Evolutionary conservation across 352 stramenopile species (phyloP).

Genomic region (Saprolegnia diclina): DNA sequence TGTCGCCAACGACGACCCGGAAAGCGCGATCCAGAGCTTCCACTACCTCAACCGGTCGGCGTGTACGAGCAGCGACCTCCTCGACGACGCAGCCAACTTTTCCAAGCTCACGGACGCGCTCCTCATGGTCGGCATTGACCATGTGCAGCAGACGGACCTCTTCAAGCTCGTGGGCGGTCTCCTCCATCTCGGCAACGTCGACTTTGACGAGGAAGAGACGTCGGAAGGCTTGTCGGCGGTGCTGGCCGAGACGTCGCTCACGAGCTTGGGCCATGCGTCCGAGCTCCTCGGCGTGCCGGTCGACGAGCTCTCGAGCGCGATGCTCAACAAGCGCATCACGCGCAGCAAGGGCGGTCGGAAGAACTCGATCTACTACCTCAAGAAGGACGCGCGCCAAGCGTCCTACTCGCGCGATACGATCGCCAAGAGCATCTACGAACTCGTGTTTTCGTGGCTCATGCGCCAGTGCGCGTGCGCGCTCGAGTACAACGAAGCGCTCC

Average conservation of each 20-base stretch:
- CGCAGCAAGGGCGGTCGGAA: constrained; percentile 46
- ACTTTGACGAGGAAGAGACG: constrained; percentile 31
- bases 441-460: constrained; percentile 87
- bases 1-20: constrained; percentile 11
- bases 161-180: constrained; percentile 33
- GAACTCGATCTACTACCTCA: constrained; percentile 44
- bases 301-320: constrained; percentile 61
- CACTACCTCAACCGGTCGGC: constrained; percentile 59
- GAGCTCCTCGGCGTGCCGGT: constrained; percentile 61
- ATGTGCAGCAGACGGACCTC: constrained; percentile 29
- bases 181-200: constrained; percentile 38
- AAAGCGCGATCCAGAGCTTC: constrained; percentile 14
- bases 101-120: constrained; percentile 33
- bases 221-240: constrained; percentile 18
- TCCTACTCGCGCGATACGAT: constrained; percentile 81
- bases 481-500: constrained; percentile 76
- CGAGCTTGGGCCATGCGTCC: constrained; percentile 28
- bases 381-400: constrained; percentile 37
- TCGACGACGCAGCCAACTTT: constrained; percentile 36
- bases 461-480: constrained; percentile 66
- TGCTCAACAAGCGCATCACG: constrained; percentile 76
- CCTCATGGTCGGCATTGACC: constrained; percentile 31
- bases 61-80: constrained; percentile 16
- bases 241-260: not conserved
- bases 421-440: constrained; percentile 85